Conservation (phyloP, 495 filamentous ascomycete species). For the Lasiosphaeria miniovina region DNA sequence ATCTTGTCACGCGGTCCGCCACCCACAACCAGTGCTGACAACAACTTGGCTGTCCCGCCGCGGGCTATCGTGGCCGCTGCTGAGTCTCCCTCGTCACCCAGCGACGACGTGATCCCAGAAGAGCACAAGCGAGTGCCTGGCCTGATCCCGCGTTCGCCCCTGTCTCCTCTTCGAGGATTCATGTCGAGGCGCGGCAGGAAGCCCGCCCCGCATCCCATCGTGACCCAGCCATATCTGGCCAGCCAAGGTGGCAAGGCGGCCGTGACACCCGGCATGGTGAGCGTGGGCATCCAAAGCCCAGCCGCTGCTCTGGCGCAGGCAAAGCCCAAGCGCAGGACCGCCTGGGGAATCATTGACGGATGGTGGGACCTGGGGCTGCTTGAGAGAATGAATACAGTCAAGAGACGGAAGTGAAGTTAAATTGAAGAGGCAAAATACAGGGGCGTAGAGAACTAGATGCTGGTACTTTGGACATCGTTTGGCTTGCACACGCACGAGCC, state of each 20-base stretch:
- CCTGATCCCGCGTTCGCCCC: constrained; percentile 21
- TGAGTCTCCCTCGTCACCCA: constrained; percentile 4
- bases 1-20: constrained; percentile 22
- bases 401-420: constrained; percentile 17
- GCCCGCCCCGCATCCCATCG: constrained; percentile 21
- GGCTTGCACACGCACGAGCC: not conserved
- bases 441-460: constrained; percentile 3
- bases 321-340: constrained; percentile 36
- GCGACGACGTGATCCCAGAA: constrained; percentile 21
- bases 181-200: constrained; percentile 10
- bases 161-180: constrained; percentile 18
- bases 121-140: constrained; percentile 25
- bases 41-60: not conserved
- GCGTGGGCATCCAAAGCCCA: constrained; percentile 11
- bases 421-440: not conserved
- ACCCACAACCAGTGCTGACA: not conserved
- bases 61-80: not conserved
- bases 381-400: constrained; percentile 32
- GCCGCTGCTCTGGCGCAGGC: not conserved
- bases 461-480: not conserved
- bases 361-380: constrained; percentile 51
- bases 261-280: constrained; percentile 9
- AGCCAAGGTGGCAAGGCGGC: constrained; percentile 1
- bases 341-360: constrained; percentile 40
- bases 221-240: constrained; percentile 9